Percentiles rank a stretch among this genome's conserved stretches.
Evolutionary conservation across 2,329 filamentous ascomycete species (phyloP).

Genomic region (Neocucurbitaria cava): DNA sequence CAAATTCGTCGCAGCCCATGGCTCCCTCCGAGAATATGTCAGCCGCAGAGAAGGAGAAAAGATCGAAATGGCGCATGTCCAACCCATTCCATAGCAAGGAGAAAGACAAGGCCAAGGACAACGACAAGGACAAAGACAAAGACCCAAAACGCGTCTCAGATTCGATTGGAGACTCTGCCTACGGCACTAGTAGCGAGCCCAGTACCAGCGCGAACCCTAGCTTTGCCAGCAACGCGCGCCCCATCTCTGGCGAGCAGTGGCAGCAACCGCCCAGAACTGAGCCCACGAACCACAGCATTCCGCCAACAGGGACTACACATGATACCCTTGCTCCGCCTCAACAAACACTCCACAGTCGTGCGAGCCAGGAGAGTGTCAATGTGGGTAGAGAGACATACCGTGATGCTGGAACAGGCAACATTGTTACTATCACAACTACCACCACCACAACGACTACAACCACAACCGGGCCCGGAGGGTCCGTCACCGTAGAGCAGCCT

Average conservation of each 20-base stretch:
- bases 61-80: constrained; percentile 46
- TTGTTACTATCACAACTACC: constrained; percentile 45
- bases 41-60: constrained; percentile 42
- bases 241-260: constrained; percentile 37
- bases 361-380: constrained; percentile 36
- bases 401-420: constrained; percentile 41
- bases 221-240: constrained; percentile 36
- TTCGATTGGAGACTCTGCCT: constrained; percentile 39
- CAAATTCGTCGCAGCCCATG: constrained; percentile 27
- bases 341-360: constrained; percentile 21
- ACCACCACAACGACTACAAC: constrained; percentile 48
- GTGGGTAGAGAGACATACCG: constrained; percentile 39
- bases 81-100: constrained; percentile 47
- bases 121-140: constrained; percentile 20
- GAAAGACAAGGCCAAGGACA: constrained; percentile 32
- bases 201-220: constrained; percentile 41
- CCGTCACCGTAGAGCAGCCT: constrained; percentile 42
- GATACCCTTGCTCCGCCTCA: constrained; percentile 21
- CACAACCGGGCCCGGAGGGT: constrained; percentile 43
- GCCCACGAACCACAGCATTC: constrained; percentile 17
- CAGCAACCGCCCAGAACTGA: constrained; percentile 20
- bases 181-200: constrained; percentile 41
- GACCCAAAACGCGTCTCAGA: constrained; percentile 18
- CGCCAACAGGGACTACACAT: constrained; percentile 9
- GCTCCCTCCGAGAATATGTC: constrained; percentile 24